These are phyloP conservation scores for Scortechinia acanthostroma DNA, from an alignment of 2,329 filamentous ascomycete species.

Conservation along the genomic window DNA sequence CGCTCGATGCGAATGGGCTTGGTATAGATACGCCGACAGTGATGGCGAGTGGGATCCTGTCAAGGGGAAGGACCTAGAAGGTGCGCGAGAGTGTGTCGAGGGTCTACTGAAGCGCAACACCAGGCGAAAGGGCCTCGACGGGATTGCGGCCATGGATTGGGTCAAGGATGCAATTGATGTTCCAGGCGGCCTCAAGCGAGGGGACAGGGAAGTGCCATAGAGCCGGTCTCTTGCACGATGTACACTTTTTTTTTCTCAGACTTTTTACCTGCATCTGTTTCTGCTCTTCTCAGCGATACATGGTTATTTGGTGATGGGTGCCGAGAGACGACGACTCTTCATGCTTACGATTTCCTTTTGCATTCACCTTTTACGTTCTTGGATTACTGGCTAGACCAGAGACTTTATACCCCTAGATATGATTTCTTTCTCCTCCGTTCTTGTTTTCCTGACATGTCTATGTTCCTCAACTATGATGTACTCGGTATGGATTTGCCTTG, in stretches of 20 bases:
- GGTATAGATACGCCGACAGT: conserved; percentile 59
- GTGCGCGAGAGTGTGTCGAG: conserved; percentile 54
- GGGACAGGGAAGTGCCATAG: conserved; percentile 11
- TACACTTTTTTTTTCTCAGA: not conserved
- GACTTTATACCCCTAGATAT: too few species aligned
- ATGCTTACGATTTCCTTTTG: too few species aligned
- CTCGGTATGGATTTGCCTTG: too few species aligned
- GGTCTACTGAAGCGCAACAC: conserved; percentile 58
- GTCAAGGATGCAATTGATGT: conserved; percentile 54
- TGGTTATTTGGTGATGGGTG: too few species aligned
- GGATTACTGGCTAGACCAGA: too few species aligned
- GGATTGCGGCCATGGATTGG: conserved; percentile 53
- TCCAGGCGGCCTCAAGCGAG: conserved; percentile 22
- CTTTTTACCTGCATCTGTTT: not conserved
- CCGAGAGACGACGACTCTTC: too few species aligned
- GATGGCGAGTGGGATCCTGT: conserved; percentile 58
- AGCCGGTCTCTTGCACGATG: conserved; percentile 2
- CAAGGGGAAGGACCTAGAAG: conserved; percentile 44
- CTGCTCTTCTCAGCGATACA: too few species aligned
- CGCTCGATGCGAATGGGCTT: conserved; percentile 67
- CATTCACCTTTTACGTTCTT: too few species aligned
- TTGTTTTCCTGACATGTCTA: too few species aligned
- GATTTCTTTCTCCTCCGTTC: too few species aligned
- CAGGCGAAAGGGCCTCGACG: conserved; percentile 50
- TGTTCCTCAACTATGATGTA: too few species aligned